phyloP scores from a whole-genome alignment of 73 alveolate genomes.

The Symbiodinium pilosum region DNA sequence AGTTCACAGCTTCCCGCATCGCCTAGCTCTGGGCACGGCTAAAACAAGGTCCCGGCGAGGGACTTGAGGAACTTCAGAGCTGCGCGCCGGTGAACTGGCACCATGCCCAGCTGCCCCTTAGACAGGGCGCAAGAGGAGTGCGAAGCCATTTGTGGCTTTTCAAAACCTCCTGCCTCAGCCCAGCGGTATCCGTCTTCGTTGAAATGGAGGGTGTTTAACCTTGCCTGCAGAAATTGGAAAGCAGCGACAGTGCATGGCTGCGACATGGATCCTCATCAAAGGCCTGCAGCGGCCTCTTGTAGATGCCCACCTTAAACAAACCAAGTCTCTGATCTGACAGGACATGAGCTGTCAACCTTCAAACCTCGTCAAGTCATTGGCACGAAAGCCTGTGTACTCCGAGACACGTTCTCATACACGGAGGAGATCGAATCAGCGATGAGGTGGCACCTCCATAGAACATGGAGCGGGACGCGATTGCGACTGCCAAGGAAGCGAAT shows the following conservation, averaged over 20 bases:
- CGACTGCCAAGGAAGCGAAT: neutral
- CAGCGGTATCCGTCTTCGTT: slow-evolving; percentile 80
- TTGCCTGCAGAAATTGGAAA: neutral
- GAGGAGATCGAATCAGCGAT: slow-evolving; percentile 66
- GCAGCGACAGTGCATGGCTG: neutral
- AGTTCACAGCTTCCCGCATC: too few species aligned
- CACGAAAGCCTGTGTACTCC: too few species aligned
- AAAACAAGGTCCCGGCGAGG: neutral
- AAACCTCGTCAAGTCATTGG: too few species aligned
- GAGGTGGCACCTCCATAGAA: slow-evolving; percentile 29
- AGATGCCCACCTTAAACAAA: slow-evolving; percentile 24
- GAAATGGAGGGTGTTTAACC: slow-evolving; percentile 66
- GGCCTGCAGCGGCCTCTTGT: slow-evolving; percentile 80
- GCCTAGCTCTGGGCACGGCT: too few species aligned
- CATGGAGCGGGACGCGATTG: neutral
- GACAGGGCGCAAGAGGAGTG: neutral
- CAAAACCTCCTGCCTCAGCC: slow-evolving; percentile 27
- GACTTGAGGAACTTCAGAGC: slow-evolving; percentile 62
- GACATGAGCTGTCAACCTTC: neutral
- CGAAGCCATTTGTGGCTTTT: too few species aligned
- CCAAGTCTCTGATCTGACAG: neutral
- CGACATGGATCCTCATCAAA: neutral
- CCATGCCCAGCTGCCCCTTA: slow-evolving; percentile 89
- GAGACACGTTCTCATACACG: slow-evolving; percentile 48
- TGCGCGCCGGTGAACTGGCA: slow-evolving; percentile 85